Conservation (phyloP, 441 rosid species). For the Populus hybrid region DNA sequence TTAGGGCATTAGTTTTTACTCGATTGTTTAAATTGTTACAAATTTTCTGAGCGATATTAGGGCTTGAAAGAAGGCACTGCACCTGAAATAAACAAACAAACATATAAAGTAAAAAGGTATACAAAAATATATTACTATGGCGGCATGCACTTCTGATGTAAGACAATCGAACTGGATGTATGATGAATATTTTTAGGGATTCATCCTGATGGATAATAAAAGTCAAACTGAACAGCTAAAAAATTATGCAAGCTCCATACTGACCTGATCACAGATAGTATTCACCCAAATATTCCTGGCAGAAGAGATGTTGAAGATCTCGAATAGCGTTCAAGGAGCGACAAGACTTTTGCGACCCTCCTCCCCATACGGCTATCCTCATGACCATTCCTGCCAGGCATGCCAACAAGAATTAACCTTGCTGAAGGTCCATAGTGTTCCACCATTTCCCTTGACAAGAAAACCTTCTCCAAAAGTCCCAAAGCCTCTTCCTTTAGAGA, state of each 20-base stretch:
- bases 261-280: background rate
- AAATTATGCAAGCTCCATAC: background rate
- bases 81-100: background rate
- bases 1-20: no score
- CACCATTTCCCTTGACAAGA: constrained; percentile 48
- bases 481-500: constrained; percentile 52
- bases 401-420: constrained; percentile 37
- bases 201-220: background rate
- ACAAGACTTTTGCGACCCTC: constrained; percentile 42
- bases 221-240: background rate
- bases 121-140: background rate
- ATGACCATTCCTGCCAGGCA: constrained; percentile 37
- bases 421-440: constrained; percentile 44
- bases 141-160: background rate
- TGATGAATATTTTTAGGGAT: background rate
- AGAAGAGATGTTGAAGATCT: constrained; percentile 49
- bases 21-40: background rate
- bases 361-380: constrained; percentile 35
- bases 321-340: constrained; percentile 54
- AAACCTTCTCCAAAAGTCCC: constrained; percentile 51
- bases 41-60: background rate
- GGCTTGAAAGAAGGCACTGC: background rate
- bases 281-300: constrained; percentile 40
- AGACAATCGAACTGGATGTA: background rate
- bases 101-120: background rate